Percentiles rank a stretch among this genome's conserved stretches.
Evolutionary conservation across 83 land plant species (phyloP).

Genomic region (Isoetes engelmannii): DNA sequence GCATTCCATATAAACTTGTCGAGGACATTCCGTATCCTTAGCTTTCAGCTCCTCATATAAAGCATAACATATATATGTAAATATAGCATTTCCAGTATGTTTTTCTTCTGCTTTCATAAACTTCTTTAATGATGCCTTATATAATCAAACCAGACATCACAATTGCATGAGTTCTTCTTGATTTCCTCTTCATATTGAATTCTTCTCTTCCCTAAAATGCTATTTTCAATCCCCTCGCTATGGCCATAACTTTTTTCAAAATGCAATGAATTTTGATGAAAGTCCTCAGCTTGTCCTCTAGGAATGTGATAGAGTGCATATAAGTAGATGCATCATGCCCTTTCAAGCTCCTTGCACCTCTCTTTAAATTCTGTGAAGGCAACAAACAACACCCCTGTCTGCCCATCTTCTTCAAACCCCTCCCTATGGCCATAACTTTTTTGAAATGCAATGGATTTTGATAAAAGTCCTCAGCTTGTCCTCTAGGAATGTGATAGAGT

Average conservation of each 20-base stretch:
- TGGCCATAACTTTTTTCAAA: conserved; percentile 93
- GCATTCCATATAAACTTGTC: conserved; percentile 90
- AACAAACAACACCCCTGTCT: conserved; percentile 72
- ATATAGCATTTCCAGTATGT: conserved; percentile 92
- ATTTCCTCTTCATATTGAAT: conserved; percentile 95
- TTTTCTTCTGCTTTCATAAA: conserved; percentile 92
- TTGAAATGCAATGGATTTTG: conserved; percentile 79
- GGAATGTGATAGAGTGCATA: conserved; percentile 83
- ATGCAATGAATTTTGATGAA: conserved; percentile 76
- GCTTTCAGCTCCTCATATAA: conserved; percentile 94
- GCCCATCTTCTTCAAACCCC: conserved; percentile 85
- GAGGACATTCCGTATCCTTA: conserved; percentile 59
- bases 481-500: conserved; percentile 77
- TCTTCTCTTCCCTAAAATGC: conserved; percentile 84
- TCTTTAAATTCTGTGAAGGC: conserved; percentile 97
- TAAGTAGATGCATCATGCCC: conserved; percentile 72
- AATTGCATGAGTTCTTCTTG: conserved; percentile 71
- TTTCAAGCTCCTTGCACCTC: conserved; percentile 69
- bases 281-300: conserved; percentile 80
- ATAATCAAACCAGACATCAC: conserved; percentile 93
- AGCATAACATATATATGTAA: conserved; percentile 86
- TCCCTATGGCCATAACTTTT: conserved; percentile 87
- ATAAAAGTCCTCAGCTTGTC: conserved; percentile 83
- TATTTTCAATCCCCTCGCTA: conserved; percentile 86
- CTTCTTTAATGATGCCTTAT: conserved; percentile 60